Percentiles rank a stretch among this genome's conserved stretches.
Evolutionary conservation across 192 early-diverging fungal species (phyloP).

Genomic region (Linnemannia elongata): DNA sequence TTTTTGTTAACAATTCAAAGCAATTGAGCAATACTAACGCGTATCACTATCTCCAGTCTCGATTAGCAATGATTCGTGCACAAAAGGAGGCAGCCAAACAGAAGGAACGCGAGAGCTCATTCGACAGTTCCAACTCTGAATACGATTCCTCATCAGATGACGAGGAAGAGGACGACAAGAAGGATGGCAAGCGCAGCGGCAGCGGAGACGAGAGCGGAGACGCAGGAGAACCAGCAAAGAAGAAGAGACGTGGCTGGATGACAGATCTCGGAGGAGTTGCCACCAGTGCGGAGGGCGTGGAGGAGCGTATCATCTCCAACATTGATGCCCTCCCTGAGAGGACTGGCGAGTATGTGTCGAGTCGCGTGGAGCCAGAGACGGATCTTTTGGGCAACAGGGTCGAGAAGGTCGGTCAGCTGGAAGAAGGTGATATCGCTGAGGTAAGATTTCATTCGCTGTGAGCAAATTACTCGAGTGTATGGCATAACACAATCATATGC

Average conservation of each 20-base stretch:
- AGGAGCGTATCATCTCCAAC: conserved; percentile 48
- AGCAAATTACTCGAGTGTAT: not conserved
- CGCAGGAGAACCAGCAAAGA: conserved; percentile 42
- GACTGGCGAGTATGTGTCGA: conserved; percentile 40
- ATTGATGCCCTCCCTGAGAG: conserved; percentile 38
- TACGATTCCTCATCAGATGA: conserved; percentile 62
- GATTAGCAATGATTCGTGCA: conserved; percentile 45
- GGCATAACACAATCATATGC: not conserved
- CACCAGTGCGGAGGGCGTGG: conserved; percentile 29
- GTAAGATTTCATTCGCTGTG: not conserved
- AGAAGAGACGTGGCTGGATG: conserved; percentile 55
- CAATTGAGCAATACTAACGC: not conserved
- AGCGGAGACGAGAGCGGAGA: conserved; percentile 47
- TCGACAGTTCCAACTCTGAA: conserved; percentile 82
- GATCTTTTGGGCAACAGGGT: conserved; percentile 41
- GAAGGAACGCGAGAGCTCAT: conserved; percentile 71
- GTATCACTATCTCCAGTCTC: conserved; percentile 19
- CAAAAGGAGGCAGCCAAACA: conserved; percentile 68
- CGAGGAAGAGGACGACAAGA: conserved; percentile 59
- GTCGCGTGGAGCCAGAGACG: conserved; percentile 42
- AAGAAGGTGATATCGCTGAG: conserved; percentile 30
- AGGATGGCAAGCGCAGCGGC: conserved; percentile 62
- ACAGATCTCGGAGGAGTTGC: conserved; percentile 53
- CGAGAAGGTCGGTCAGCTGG: conserved; percentile 29
- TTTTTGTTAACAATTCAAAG: not conserved